These are phyloP conservation scores for Vitis amurensis DNA, from an alignment of 164 flowering plant genomes.

Conservation along the genomic window DNA sequence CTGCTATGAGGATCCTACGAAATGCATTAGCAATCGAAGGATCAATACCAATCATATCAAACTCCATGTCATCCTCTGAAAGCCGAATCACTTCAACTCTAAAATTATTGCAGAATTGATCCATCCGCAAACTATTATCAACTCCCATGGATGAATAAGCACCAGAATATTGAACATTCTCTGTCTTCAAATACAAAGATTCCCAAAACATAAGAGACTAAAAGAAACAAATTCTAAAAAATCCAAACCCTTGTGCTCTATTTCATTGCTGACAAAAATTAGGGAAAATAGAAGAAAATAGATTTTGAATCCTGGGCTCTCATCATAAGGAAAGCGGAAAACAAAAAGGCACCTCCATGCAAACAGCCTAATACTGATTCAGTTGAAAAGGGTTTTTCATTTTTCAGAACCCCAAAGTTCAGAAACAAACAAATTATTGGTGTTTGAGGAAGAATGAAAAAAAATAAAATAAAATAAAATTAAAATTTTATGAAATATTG, in stretches of 20 bases:
- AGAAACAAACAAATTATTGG: no score
- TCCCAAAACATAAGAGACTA: conserved; percentile 10
- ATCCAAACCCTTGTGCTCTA: neutral
- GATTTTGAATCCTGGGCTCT: no score
- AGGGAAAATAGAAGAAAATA: neutral
- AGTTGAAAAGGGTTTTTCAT: no score
- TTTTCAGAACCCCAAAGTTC: no score
- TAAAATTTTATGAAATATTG: neutral
- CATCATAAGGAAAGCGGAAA: neutral
- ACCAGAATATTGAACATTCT: conserved; percentile 60
- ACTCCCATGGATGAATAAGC: conserved; percentile 75
- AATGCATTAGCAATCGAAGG: conserved; percentile 89
- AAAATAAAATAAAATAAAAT: neutral
- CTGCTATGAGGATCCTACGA: conserved; percentile 87
- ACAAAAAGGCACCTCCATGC: neutral
- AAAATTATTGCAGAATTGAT: conserved; percentile 58
- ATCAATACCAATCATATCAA: conserved; percentile 93
- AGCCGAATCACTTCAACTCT: conserved; percentile 63
- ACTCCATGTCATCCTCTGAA: conserved; percentile 69
- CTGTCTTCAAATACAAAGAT: conserved; percentile 53
- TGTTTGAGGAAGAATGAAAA: no score
- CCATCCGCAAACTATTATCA: conserved; percentile 62
- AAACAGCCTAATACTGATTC: no score
- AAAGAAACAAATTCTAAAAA: neutral
- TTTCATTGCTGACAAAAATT: neutral